These are phyloP conservation scores for Rosa rugosa DNA, from an alignment of 306 rosid species.

Conservation along the genomic window DNA sequence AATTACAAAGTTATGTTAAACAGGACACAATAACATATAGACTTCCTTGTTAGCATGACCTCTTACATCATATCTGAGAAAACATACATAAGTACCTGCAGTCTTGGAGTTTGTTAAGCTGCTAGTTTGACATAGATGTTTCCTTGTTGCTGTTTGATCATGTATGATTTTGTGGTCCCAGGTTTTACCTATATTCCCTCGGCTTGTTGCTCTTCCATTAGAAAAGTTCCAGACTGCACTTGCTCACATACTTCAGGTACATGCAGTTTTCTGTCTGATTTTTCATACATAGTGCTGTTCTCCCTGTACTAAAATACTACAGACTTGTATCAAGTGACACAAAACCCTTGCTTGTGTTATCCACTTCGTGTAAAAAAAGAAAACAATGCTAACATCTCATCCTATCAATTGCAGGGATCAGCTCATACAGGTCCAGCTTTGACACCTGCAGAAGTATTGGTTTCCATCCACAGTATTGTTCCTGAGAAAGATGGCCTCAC, in stretches of 20 bases:
- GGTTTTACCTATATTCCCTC: constrained; percentile 96
- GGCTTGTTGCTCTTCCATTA: constrained; percentile 83
- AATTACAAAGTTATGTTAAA: neutral
- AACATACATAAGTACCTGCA: neutral
- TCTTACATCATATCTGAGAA: neutral
- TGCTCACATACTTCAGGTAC: constrained; percentile 96
- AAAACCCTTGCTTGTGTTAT: neutral
- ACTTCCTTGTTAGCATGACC: neutral
- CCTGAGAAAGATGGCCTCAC: constrained; percentile 89
- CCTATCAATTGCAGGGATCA: constrained; percentile 66
- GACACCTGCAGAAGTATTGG: constrained; percentile 93
- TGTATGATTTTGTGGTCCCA: constrained; percentile 35
- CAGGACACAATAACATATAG: neutral
- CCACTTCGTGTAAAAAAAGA: neutral
- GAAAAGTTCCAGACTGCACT: constrained; percentile 98
- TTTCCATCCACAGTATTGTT: constrained; percentile 87
- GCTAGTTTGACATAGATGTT: neutral
- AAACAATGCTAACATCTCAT: neutral
- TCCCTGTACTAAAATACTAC: neutral
- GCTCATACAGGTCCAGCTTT: constrained; percentile 98
- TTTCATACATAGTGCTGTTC: neutral
- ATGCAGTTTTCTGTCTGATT: neutral
- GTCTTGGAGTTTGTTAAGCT: constrained; percentile 3
- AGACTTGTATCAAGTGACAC: neutral
- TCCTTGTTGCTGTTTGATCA: constrained; percentile 20